Evolutionary conservation across 441 rosid species (phyloP), one percentile per base, ranked within the genome.

Genomic region (Adansonia rubrostipa): DNA sequence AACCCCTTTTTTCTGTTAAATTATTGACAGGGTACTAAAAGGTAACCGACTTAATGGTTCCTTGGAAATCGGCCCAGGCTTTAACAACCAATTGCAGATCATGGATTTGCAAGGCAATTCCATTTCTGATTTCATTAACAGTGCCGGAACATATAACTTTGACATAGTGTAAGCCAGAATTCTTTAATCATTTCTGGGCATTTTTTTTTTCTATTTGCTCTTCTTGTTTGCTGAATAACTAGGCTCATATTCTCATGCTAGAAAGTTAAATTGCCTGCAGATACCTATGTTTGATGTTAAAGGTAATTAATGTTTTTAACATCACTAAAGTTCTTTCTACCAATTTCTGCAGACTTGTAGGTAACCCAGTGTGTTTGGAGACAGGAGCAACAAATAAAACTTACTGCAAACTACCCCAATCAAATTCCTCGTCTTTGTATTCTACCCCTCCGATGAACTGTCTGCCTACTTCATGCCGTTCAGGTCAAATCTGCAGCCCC

Each of bases 31-130:
- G 73, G n/a, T 8, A 71, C 79, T 92, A 70, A 86, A 76, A 75
- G 19, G 33, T 36, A 94, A 96, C 81, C 48, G 0, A 48, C 84
- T 95, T 33, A 87, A 86, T 67, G 88, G 84, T 76, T 78, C 88
- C 28, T 73, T 95, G 82, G 85, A 86, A 63, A 56, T 93, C 54
- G 90, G 92, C 79, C 22, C 80, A 51, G 77, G 61, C 81, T 56
- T n/a, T 13, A 81, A 88, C 81, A 56, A 24, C 33, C 86, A 87
- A 77, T 85, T 94, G 80, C 77, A 82, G 50, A 65, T 78, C 47
- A 72, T 95, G 45, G 90, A 95, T 86, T 72, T 95, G 84, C 86
- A 65, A 78, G 0, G 0, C 71, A 93, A 95, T 80, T 0, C 0
- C 5, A 90, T 96, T 22, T 53, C 81, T 36, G 80, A 0, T 2